These are phyloP conservation scores for Medicago arabica DNA, from an alignment of 306 rosid species.

Conservation along the genomic window DNA sequence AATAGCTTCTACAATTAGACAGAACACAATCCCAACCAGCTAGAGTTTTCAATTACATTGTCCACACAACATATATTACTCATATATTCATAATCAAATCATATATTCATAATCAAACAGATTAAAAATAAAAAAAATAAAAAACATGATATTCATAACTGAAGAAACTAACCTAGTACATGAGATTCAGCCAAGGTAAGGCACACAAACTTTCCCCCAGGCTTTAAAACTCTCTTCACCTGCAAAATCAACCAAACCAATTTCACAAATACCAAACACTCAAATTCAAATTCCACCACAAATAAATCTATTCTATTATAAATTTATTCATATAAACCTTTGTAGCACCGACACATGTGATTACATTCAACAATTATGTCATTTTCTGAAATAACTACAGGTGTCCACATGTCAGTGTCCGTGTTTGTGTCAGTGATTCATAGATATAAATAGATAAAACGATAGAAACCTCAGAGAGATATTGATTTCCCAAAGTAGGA, in stretches of 20 bases:
- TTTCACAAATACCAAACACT: conserved; percentile 28
- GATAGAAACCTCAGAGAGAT: conserved; percentile 70
- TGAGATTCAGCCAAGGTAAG: conserved; percentile 90
- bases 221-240: conserved; percentile 84
- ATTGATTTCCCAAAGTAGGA: conserved; percentile 74
- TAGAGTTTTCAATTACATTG: conserved; percentile 11
- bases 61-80: neutral
- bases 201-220: conserved; percentile 87
- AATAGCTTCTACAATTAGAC: neutral
- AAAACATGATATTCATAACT: too few species aligned
- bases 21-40: neutral
- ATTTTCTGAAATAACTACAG: too few species aligned
- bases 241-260: conserved; percentile 35
- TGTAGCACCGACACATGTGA: too few species aligned
- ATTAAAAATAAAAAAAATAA: neutral
- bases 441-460: neutral
- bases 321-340: neutral
- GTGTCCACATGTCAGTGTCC: too few species aligned
- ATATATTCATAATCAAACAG: neutral
- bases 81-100: neutral
- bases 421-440: too few species aligned
- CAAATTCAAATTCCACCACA: neutral
- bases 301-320: conserved; percentile 11
- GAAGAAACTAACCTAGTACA: conserved; percentile 70
- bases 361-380: too few species aligned